These are phyloP conservation scores for Balansia obtecta DNA, from an alignment of 2,329 filamentous ascomycete genomes.

Conservation along the genomic window DNA sequence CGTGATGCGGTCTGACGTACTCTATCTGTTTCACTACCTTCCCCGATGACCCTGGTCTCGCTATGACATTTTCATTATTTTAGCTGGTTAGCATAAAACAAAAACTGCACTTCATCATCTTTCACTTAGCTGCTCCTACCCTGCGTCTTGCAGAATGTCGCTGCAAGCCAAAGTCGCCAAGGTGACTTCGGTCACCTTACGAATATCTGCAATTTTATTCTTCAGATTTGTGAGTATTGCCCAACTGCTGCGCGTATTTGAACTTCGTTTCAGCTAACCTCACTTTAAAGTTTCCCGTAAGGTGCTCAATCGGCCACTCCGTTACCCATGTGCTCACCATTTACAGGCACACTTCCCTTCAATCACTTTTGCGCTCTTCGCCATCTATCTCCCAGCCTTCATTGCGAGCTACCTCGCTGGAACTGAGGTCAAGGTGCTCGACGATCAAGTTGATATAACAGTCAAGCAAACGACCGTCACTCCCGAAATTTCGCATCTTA, in stretches of 20 bases:
- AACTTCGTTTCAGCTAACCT: constrained; percentile 6
- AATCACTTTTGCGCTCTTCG: constrained; percentile 48
- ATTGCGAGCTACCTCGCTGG: constrained; percentile 44
- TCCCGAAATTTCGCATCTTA: constrained; percentile 14
- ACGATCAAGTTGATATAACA: constrained; percentile 46
- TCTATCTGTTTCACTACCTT: neutral
- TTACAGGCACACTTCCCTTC: constrained; percentile 32
- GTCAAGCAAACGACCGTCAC: constrained; percentile 33
- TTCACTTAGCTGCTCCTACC: neutral
- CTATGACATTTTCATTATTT: neutral
- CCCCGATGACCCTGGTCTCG: neutral
- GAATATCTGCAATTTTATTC: constrained; percentile 23
- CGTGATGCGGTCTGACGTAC: neutral
- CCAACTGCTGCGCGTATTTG: neutral
- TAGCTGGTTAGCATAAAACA: neutral
- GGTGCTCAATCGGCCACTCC: constrained; percentile 5
- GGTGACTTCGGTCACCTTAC: constrained; percentile 24
- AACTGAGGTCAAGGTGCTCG: constrained; percentile 44
- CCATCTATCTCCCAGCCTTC: constrained; percentile 54
- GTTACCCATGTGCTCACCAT: constrained; percentile 5
- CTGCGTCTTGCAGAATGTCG: constrained; percentile 5
- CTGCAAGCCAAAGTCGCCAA: constrained; percentile 19
- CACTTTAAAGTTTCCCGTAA: constrained; percentile 23
- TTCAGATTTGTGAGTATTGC: constrained; percentile 22
- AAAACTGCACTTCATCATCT: neutral